Conservation (phyloP, 2,329 filamentous ascomycete species). For the Leptographium lundbergii region DNA sequence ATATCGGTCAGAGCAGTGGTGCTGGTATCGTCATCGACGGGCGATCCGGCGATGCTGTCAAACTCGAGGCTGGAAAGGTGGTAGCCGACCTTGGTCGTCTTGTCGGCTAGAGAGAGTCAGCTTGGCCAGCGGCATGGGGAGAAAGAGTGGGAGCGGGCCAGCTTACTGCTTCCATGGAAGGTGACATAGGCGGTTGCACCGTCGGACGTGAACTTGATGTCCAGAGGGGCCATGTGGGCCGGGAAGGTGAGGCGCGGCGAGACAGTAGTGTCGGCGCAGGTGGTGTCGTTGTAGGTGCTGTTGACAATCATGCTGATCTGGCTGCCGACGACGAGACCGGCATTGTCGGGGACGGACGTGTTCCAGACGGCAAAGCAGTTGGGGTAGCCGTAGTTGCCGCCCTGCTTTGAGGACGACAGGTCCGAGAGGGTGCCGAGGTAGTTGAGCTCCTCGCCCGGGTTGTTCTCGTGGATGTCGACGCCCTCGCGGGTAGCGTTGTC, state of each 20-base stretch:
- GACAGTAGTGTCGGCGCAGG: constrained; percentile 36
- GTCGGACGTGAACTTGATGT: constrained; percentile 51
- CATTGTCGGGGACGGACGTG: constrained; percentile 29
- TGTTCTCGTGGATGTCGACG: constrained; percentile 48
- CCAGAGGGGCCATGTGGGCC: constrained; percentile 59
- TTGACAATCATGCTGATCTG: constrained; percentile 32
- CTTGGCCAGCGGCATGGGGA: background rate
- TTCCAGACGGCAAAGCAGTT: constrained; percentile 56
- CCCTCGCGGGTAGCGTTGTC: constrained; percentile 37
- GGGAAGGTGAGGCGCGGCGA: constrained; percentile 43
- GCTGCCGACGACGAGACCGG: constrained; percentile 29
- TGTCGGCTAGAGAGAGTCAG: constrained; percentile 23
- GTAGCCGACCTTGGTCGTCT: constrained; percentile 32
- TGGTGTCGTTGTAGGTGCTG: constrained; percentile 26
- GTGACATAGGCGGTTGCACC: constrained; percentile 50
- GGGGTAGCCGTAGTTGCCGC: constrained; percentile 58
- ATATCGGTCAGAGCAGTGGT: constrained; percentile 36
- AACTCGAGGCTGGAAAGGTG: constrained; percentile 30
- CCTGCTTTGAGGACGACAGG: constrained; percentile 15
- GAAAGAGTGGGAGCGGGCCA: constrained; percentile 20
- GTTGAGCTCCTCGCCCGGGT: constrained; percentile 62
- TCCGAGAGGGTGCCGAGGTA: constrained; percentile 49
- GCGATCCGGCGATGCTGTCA: constrained; percentile 28
- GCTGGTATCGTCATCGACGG: constrained; percentile 25
- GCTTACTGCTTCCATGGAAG: constrained; percentile 59